Base-by-base conservation (phyloP, 2,329 filamentous ascomycete genomes). In the Colletotrichum abscissum region DNA sequence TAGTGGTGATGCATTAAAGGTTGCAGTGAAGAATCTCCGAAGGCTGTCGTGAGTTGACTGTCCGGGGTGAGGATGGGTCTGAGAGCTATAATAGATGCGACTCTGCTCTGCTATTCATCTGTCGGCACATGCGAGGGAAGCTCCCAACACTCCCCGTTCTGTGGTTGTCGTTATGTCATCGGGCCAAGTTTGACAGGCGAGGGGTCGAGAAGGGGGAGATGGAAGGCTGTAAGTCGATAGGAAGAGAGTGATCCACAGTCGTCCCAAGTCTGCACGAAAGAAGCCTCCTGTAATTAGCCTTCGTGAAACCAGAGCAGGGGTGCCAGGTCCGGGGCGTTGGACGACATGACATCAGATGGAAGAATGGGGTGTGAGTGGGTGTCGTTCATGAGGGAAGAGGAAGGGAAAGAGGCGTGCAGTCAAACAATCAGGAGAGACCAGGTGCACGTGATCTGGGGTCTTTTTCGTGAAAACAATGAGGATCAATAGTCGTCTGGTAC, bases 241-340 rank as follows among this genome's bases (percentile, higher is more conserved):
- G 24, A 49, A 42, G 14, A 42, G 38, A 42, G 14, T 16, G 60
- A 62, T n/a, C 70, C 67, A 65, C 67, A 35, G 24, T 65, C 67
- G 67, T 73, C 67, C 71, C 60, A 73, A 73, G 62, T 57, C 26
- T 71, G 66, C 49, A 71, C 67, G 56, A 63, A 62, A 65, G 60
- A 33, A 28, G 28, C 59, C 71, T 71, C 67, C 60, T 73, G 71
- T 46, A 73, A 73, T 73, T 66, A 73, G 71, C 71, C 60, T 73
- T 30, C 14, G 35, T 73, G 71, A 66, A 73, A 71, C 60, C 42
- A 26, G 56, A n/a, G 60, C 60, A 73, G 38, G 67, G 60, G 60
- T 60, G 12, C 62, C 70, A 30, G 60, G 66, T 56, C 60, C 60
- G 49, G 67, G 67, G 56, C 16, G 22, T 57, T 19, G 62, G 35